These are phyloP conservation scores for Candida loeiensis DNA, from an alignment of 805 yeast species.

Conservation along the genomic window DNA sequence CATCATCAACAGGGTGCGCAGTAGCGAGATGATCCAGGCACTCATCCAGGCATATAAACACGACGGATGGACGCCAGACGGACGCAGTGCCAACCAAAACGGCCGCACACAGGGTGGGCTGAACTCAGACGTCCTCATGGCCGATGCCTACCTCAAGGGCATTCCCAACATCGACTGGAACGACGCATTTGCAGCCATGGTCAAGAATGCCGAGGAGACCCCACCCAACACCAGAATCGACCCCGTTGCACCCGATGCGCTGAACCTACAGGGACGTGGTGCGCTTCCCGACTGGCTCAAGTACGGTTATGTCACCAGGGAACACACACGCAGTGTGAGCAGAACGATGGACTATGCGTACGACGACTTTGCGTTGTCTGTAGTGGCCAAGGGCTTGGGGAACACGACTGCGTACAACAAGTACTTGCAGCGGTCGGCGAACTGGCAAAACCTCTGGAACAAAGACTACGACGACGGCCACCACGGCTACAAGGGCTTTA, in stretches of 20 bases:
- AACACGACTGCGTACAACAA: slow-evolving; percentile 17
- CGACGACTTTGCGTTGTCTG: slow-evolving; percentile 32
- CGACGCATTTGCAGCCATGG: slow-evolving; percentile 30
- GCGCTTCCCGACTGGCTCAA: slow-evolving; percentile 32
- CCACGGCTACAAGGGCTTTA: slow-evolving; percentile 26
- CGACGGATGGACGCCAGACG: slow-evolving; percentile 38
- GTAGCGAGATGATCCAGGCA: slow-evolving; percentile 25
- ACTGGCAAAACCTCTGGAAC: slow-evolving; percentile 38
- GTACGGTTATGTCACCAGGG: slow-evolving; percentile 29
- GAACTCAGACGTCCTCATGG: slow-evolving; percentile 33
- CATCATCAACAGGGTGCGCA: slow-evolving; percentile 24
- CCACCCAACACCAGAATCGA: slow-evolving; percentile 14
- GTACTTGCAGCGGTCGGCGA: slow-evolving; percentile 28
- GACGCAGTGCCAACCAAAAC: slow-evolving; percentile 33
- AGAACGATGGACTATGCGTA: slow-evolving; percentile 37
- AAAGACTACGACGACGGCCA: slow-evolving; percentile 16
- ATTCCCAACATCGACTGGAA: slow-evolving; percentile 26
- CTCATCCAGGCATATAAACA: slow-evolving; percentile 26
- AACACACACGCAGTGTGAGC: slow-evolving; percentile 29
- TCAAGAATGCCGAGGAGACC: slow-evolving; percentile 31
- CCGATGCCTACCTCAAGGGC: slow-evolving; percentile 32
- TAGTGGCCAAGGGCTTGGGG: slow-evolving; percentile 30
- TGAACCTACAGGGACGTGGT: slow-evolving; percentile 32
- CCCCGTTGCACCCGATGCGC: slow-evolving; percentile 29
- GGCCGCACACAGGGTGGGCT: slow-evolving; percentile 38